phyloP scores from a whole-genome alignment of 768 basidiomycete species.

The Tricholomella constricta region DNA sequence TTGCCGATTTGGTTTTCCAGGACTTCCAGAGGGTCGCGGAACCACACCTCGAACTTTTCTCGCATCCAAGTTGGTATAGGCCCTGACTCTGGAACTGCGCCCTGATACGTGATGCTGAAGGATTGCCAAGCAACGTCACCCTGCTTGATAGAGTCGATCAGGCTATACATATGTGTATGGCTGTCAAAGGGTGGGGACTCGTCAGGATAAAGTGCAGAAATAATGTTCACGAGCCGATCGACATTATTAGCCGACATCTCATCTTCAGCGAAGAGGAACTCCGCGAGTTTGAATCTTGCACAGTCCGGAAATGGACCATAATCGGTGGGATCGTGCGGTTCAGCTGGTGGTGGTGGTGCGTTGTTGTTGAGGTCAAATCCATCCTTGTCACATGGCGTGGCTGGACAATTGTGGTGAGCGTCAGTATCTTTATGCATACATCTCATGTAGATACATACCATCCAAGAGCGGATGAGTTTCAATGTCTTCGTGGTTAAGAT shows the following conservation, averaged over 20 bases:
- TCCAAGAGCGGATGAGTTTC: neutral
- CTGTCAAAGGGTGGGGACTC: constrained; percentile 18
- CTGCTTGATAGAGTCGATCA: constrained; percentile 27
- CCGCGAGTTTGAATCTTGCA: constrained; percentile 10
- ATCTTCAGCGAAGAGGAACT: constrained; percentile 12
- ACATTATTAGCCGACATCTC: constrained; percentile 15
- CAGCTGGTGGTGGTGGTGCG: neutral
- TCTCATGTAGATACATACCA: neutral
- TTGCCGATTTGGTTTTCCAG: constrained; percentile 3
- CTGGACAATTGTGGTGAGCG: too few relatives aligned
- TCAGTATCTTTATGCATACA: neutral
- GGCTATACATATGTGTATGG: constrained; percentile 20
- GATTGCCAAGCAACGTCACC: constrained; percentile 31
- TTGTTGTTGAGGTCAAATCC: neutral
- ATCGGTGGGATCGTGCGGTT: neutral
- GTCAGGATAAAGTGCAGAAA: constrained; percentile 2
- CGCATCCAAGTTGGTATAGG: constrained; percentile 3
- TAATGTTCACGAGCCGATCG: constrained; percentile 11
- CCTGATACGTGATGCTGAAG: constrained; percentile 26
- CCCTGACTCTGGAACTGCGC: constrained; percentile 16
- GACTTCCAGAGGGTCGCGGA: neutral
- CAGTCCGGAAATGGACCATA: constrained; percentile 8
- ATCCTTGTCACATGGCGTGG: constrained; percentile 2
- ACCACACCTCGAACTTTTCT: constrained; percentile 8
- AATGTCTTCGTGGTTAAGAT: neutral